Evolutionary conservation across 225 moss, liverwort and hornwort genomes (phyloP), one percentile per base, ranked within the genome.

Genomic region (Pseudoscleropodium purum): DNA sequence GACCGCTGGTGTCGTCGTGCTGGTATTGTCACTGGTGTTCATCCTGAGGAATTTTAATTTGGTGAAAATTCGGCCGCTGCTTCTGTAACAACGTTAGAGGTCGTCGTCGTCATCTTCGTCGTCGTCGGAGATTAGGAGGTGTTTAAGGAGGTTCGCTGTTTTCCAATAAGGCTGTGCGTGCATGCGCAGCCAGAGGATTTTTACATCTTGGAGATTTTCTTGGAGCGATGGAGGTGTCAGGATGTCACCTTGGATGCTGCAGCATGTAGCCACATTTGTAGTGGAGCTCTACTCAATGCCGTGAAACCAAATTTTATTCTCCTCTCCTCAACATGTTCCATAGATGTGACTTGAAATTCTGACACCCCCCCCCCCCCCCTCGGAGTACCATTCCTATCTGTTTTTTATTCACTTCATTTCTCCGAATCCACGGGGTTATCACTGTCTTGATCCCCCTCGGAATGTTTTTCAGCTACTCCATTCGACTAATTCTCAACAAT

Each of bases 31-130:
- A 88, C 88, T 90, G 77, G 91, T 88, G 89, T 82, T 93, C 91
- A 93, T 89, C 91, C 89, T 82, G 92, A 92, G 93, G 93, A 93
- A 93, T 91, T 74, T 79, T 33, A 91, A 93, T 91, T 91, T 89
- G 93, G 93, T 93, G 91, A 91, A 93, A 93, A 91, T 85, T 91
- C 91, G 89, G 89, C 80, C 83, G 89, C 86, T 86, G 89, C 67
- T 56, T 79, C 79, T 92, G 82, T 88, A 92, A 24, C 86, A 85
- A 85, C 67, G 68, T 88, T 85, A 90, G 90, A 90, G 91, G 84
- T 87, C 84, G 68, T 76, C 84, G 82, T 88, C 57, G 30, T 83
- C 80, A n/a, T 70, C 70, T 23, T 25, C 60, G 11, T 60, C 60
- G 52, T 78, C 87, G 75, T 91, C 79, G 81, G 91, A 88, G 91